These are phyloP conservation scores for Podospora bellae-mahoneyi DNA, from an alignment of 495 filamentous ascomycete genomes.

Conservation along the genomic window DNA sequence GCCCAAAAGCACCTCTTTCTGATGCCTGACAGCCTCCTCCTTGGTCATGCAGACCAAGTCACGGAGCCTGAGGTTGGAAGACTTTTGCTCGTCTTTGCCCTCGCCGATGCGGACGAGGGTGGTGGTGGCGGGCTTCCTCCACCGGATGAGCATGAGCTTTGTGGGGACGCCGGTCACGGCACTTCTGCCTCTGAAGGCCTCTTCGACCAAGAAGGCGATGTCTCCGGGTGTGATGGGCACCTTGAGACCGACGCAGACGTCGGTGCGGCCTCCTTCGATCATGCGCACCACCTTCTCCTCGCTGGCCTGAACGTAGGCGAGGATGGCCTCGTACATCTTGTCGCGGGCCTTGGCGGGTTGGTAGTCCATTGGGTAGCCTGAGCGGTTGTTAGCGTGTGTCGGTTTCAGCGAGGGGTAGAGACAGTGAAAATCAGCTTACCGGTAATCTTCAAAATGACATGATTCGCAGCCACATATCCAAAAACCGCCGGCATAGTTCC, in stretches of 20 bases:
- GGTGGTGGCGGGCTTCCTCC: constrained; percentile 55
- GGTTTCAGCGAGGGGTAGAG: background rate
- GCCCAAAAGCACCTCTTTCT: constrained; percentile 72
- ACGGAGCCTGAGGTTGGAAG: constrained; percentile 56
- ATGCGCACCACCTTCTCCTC: constrained; percentile 67
- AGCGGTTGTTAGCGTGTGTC: constrained; percentile 16
- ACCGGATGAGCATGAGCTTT: constrained; percentile 70
- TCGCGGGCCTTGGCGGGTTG: constrained; percentile 73
- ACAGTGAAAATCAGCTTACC: constrained; percentile 27
- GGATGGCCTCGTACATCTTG: constrained; percentile 84
- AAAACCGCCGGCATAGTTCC: constrained; percentile 98
- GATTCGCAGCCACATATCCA: constrained; percentile 84
- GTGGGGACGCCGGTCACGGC: constrained; percentile 76
- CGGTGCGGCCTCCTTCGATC: constrained; percentile 49
- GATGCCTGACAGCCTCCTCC: constrained; percentile 80
- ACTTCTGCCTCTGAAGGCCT: constrained; percentile 82
- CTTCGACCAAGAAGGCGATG: constrained; percentile 81
- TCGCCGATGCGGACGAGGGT: constrained; percentile 48
- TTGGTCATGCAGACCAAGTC: constrained; percentile 95
- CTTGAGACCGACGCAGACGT: constrained; percentile 64
- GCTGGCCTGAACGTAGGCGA: constrained; percentile 64
- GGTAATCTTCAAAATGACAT: constrained; percentile 80
- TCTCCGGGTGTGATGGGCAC: constrained; percentile 75
- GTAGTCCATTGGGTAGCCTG: constrained; percentile 82
- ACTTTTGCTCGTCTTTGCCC: constrained; percentile 68